Conservation (phyloP, 139 green algal species). For the Volvox africanus region DNA sequence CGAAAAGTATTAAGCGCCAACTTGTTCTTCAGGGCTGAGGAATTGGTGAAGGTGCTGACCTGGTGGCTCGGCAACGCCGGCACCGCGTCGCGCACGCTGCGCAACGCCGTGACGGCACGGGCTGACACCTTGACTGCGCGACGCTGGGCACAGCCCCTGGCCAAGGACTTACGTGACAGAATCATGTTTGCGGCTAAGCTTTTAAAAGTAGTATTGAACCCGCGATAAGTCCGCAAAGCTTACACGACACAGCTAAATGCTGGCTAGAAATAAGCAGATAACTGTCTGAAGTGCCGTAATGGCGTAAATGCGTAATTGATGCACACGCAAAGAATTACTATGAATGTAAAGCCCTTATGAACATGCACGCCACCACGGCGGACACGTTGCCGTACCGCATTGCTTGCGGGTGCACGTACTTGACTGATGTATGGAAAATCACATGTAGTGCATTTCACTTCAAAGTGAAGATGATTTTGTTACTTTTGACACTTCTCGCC, state of each 20-base stretch:
- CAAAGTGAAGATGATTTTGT: too few relatives aligned
- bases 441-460: too few relatives aligned
- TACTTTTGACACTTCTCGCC: too few relatives aligned
- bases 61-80: slow-evolving; percentile 32
- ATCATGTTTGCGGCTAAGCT: neutral
- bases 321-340: neutral
- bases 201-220: neutral
- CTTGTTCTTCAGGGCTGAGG: slow-evolving; percentile 40
- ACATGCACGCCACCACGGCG: neutral
- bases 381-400: neutral
- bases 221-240: neutral
- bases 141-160: slow-evolving; percentile 21
- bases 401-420: too few relatives aligned
- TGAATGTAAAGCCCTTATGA: neutral
- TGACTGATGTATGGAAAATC: too few relatives aligned
- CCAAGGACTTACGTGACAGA: slow-evolving; percentile 18
- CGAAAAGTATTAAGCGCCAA: neutral
- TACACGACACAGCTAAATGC: neutral
- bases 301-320: neutral
- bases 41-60: slow-evolving; percentile 43
- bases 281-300: neutral
- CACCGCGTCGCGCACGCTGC: neutral
- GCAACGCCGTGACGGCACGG: slow-evolving; percentile 9
- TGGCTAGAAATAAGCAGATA: neutral
- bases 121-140: slow-evolving; percentile 32